These are phyloP conservation scores for Trichoderma sp. DNA, from an alignment of 2,329 filamentous ascomycete species.

Conservation along the genomic window DNA sequence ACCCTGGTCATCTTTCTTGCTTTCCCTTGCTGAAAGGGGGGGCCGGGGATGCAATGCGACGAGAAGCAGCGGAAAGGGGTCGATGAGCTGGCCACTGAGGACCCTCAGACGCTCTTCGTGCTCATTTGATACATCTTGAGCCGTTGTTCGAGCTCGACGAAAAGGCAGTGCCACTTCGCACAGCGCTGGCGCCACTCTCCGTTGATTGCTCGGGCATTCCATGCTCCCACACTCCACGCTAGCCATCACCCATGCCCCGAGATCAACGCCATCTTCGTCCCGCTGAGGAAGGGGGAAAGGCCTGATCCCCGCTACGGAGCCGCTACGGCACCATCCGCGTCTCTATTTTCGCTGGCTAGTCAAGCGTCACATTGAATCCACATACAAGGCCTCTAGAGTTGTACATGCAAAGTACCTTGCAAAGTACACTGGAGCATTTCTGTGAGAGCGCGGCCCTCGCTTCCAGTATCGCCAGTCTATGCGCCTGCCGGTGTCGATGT, in stretches of 20 bases:
- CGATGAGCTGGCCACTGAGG: not conserved
- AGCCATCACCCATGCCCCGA: not conserved
- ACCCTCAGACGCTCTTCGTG: not conserved
- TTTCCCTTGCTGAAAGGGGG: not conserved
- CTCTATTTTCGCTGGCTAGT: not conserved
- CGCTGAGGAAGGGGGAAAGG: not conserved
- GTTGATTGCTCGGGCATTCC: not conserved
- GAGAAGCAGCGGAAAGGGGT: not conserved
- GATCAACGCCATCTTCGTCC: conserved; percentile 6
- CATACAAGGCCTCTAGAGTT: not conserved
- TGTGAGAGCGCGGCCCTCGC: not conserved
- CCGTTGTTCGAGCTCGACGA: not conserved
- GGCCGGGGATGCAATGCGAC: conserved; percentile 8
- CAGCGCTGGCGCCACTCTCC: not conserved
- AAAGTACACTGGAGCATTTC: not conserved
- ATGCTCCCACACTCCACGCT: not conserved
- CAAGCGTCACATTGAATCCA: conserved; percentile 4
- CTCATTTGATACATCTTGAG: not conserved
- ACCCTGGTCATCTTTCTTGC: not conserved
- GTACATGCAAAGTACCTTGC: not conserved
- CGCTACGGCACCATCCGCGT: conserved; percentile 25
- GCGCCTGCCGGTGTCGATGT: not conserved
- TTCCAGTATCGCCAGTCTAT: not conserved
- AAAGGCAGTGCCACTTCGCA: conserved; percentile 5
- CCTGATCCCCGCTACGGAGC: conserved; percentile 4